Conservation (phyloP, 176 grass and related monocot species). For the maize (Zea mays) region DNA sequence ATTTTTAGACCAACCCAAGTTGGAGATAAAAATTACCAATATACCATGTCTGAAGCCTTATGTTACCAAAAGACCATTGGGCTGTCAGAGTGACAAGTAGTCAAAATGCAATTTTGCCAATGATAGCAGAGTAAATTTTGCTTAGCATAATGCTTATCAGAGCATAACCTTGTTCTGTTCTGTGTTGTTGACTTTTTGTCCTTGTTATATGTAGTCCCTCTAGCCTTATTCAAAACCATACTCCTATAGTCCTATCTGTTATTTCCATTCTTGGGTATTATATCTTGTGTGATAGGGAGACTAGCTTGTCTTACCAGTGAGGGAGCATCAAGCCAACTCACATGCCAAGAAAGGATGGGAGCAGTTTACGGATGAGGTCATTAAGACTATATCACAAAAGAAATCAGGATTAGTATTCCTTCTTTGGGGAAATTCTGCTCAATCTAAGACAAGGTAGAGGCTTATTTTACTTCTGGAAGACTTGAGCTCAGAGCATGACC, state of each 20-base stretch:
- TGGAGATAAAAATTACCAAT: background rate
- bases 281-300: constrained; percentile 16
- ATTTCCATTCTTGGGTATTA: background rate
- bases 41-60: background rate
- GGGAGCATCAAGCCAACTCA: constrained; percentile 86
- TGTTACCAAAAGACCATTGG: background rate
- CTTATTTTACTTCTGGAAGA: constrained; percentile 22
- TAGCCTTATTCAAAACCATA: constrained; percentile 3
- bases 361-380: constrained; percentile 87
- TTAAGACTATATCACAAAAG: constrained; percentile 87
- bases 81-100: background rate
- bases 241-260: background rate
- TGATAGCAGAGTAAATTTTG: background rate
- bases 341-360: constrained; percentile 99
- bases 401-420: constrained; percentile 83
- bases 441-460: constrained; percentile 76
- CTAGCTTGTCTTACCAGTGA: constrained; percentile 44
- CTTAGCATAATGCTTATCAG: background rate
- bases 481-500: background rate
- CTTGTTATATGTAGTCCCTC: background rate
- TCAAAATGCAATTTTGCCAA: background rate
- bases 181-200: background rate
- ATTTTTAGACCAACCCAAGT: background rate
- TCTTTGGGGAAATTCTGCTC: constrained; percentile 98
- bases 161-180: constrained; percentile 11